These are phyloP conservation scores for Hyphopichia homilentoma DNA, from an alignment of 805 yeast genomes.

Conservation along the genomic window DNA sequence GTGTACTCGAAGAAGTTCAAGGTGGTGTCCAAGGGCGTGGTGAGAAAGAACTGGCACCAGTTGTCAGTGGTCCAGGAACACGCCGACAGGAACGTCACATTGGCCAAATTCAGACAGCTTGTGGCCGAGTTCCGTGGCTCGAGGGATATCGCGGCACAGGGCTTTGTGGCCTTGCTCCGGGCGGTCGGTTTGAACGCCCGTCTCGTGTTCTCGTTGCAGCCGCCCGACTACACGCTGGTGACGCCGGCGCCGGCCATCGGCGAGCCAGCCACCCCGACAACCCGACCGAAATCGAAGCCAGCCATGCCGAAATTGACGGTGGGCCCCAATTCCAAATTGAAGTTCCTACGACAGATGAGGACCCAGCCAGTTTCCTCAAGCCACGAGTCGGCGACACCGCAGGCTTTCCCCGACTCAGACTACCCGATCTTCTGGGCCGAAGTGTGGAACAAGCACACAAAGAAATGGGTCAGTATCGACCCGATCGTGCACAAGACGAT, in stretches of 20 bases:
- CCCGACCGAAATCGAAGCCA: neutral
- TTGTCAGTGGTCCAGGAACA: constrained; percentile 17
- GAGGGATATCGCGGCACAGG: constrained; percentile 79
- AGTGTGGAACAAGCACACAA: constrained; percentile 75
- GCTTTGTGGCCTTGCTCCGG: constrained; percentile 74
- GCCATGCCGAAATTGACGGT: constrained; percentile 9
- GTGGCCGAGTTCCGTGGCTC: constrained; percentile 58
- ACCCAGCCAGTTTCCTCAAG: constrained; percentile 12
- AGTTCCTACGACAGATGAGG: constrained; percentile 5
- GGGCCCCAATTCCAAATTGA: constrained; percentile 5
- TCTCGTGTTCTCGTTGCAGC: constrained; percentile 79
- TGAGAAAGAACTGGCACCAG: constrained; percentile 35
- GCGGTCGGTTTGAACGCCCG: constrained; percentile 70
- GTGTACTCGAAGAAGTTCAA: constrained; percentile 57
- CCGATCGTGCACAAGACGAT: constrained; percentile 63
- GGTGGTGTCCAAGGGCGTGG: constrained; percentile 38
- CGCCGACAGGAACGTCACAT: constrained; percentile 24
- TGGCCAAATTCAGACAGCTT: constrained; percentile 40
- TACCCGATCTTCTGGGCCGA: constrained; percentile 92
- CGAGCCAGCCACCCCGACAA: constrained; percentile 3
- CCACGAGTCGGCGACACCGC: neutral
- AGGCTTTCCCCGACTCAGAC: constrained; percentile 19
- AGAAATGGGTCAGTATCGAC: constrained; percentile 83
- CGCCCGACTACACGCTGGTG: constrained; percentile 70
- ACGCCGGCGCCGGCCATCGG: constrained; percentile 10